A percentile compares a stretch with the other conserved stretches of the same genome.
Conservation (phyloP, 148 eudicot species). For the Chenopodium quinoa region DNA sequence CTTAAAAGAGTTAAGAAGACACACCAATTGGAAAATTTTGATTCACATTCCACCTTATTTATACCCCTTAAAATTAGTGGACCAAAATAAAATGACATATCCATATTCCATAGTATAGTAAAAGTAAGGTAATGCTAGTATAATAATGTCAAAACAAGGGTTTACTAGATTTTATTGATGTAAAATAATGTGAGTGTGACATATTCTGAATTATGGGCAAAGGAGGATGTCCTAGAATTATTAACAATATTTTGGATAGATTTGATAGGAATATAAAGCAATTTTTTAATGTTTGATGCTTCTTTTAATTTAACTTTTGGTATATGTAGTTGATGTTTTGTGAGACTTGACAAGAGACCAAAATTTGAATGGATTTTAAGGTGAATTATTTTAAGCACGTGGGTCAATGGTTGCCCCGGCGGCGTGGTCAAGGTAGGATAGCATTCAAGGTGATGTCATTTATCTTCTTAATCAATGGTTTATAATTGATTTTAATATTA, state of each 20-base stretch:
- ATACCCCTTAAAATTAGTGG: slow-evolving; percentile 21
- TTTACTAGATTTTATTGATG: slow-evolving; percentile 20
- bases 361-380: not conserved
- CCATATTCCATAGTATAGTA: not conserved
- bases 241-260: not conserved
- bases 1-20: not conserved
- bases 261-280: not conserved
- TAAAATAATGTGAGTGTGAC: slow-evolving; percentile 21
- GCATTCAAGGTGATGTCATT: slow-evolving; percentile 14
- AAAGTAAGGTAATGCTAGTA: not conserved
- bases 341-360: slow-evolving; percentile 9
- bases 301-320: not conserved
- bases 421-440: slow-evolving; percentile 34
- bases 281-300: not conserved
- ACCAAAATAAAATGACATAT: slow-evolving; percentile 8
- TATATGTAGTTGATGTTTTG: slow-evolving; percentile 2
- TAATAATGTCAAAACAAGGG: slow-evolving; percentile 16
- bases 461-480: not conserved
- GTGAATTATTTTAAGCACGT: slow-evolving; percentile 23
- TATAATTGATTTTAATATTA: not conserved
- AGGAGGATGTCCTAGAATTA: slow-evolving; percentile 37
- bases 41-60: slow-evolving; percentile 15
- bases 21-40: slow-evolving; percentile 9
- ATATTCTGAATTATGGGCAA: slow-evolving; percentile 25
- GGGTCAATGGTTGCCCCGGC: slow-evolving; percentile 29